Conservation (phyloP, 208 protist species). For the Trypanosoma boissoni region DNA sequence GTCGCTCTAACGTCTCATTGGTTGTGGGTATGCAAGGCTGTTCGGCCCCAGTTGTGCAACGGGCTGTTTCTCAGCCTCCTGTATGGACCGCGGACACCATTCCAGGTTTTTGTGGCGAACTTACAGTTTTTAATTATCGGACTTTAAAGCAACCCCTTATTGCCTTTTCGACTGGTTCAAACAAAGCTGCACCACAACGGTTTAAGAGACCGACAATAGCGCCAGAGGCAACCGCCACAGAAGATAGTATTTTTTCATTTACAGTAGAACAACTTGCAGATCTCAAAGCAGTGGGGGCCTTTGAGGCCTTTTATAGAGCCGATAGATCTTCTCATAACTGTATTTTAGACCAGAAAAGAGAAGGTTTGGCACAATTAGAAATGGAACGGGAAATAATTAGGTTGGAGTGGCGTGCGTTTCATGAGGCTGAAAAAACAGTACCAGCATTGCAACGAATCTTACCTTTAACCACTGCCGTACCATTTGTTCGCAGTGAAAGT, state of each 20-base stretch:
- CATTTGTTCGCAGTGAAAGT: conserved; percentile 32
- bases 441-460: conserved; percentile 69
- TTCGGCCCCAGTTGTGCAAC: conserved; percentile 18
- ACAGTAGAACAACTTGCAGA: conserved; percentile 40
- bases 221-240: conserved; percentile 19
- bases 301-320: conserved; percentile 22
- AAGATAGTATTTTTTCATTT: conserved; percentile 71
- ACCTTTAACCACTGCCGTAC: conserved; percentile 65
- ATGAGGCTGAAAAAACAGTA: conserved; percentile 57
- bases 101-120: conserved; percentile 14
- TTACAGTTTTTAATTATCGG: conserved; percentile 16
- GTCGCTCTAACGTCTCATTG: conserved; percentile 19
- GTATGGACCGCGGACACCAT: conserved; percentile 17
- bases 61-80: conserved; percentile 22
- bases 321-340: not conserved
- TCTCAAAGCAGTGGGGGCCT: conserved; percentile 28
- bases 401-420: conserved; percentile 74
- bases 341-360: conserved; percentile 4
- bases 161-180: conserved; percentile 2
- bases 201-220: conserved; percentile 7
- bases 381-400: conserved; percentile 56
- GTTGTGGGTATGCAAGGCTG: conserved; percentile 17
- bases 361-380: conserved; percentile 13
- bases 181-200: conserved; percentile 18
- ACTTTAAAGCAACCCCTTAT: conserved; percentile 16